Conservation (phyloP, 495 filamentous ascomycete genomes). For the Annulohypoxylon bovei region DNA sequence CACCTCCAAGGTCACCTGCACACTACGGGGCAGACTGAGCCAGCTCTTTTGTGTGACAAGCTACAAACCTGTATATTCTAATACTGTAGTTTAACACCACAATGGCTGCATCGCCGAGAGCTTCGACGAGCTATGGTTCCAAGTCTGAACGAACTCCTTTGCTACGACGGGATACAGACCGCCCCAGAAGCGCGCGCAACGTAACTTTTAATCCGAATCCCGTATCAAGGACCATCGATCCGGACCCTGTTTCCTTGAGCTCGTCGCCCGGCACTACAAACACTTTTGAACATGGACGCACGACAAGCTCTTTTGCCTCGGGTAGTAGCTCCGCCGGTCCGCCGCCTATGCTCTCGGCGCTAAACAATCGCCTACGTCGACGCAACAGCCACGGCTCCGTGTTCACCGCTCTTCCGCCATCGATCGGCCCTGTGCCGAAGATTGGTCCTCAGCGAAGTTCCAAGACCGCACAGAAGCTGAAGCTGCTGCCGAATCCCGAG, state of each 20-base stretch:
- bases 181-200: conserved; percentile 51
- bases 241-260: conserved; percentile 48
- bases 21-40: neutral
- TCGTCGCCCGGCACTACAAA: conserved; percentile 37
- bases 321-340: conserved; percentile 12
- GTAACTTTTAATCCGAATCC: conserved; percentile 63
- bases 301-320: conserved; percentile 24
- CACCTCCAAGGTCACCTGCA: neutral
- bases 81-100: neutral
- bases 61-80: neutral
- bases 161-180: conserved; percentile 49
- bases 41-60: conserved; percentile 6
- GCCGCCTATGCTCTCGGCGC: conserved; percentile 77
- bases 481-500: conserved; percentile 90
- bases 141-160: conserved; percentile 51
- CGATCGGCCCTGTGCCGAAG: conserved; percentile 66
- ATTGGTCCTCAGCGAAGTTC: conserved; percentile 95
- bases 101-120: conserved; percentile 41
- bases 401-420: conserved; percentile 63
- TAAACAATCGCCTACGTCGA: conserved; percentile 87
- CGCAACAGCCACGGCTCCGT: conserved; percentile 78
- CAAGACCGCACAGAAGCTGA: conserved; percentile 94
- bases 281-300: conserved; percentile 31
- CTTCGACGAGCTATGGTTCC: conserved; percentile 29
- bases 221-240: conserved; percentile 60